Percentiles rank a stretch among this genome's conserved stretches.
phyloP scores from a whole-genome alignment of 129 eudicot genomes.

The Escallonia herrerae region DNA sequence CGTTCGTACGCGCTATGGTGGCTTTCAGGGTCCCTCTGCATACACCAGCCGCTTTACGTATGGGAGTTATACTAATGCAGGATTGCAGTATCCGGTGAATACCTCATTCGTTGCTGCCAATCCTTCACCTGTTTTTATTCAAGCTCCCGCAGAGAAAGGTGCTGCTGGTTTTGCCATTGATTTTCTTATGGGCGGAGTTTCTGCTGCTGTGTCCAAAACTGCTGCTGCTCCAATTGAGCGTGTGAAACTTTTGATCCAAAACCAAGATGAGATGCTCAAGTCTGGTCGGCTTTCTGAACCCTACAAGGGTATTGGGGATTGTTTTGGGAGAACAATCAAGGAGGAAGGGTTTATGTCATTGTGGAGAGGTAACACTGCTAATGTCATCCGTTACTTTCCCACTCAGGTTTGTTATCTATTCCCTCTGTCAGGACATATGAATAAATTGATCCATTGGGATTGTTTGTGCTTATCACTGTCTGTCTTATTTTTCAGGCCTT shows the following conservation, averaged over 20 bases:
- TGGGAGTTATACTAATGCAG: constrained; percentile 24
- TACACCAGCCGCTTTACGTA: constrained; percentile 20
- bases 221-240: constrained; percentile 22
- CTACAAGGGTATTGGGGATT: constrained; percentile 14
- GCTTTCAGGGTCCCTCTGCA: constrained; percentile 14
- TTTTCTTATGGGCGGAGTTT: constrained; percentile 18
- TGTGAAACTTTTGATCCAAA: constrained; percentile 13
- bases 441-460: background rate
- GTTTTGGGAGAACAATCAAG: constrained; percentile 12
- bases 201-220: constrained; percentile 18
- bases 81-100: constrained; percentile 21
- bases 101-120: constrained; percentile 2
- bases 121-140: constrained; percentile 12
- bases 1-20: constrained; percentile 22
- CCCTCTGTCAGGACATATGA: background rate
- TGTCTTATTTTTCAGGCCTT: constrained; percentile 1
- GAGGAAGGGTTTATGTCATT: constrained; percentile 11
- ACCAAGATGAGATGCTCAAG: constrained; percentile 18
- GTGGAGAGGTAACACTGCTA: constrained; percentile 18
- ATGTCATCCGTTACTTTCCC: constrained; percentile 18
- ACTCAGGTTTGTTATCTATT: constrained; percentile 3
- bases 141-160: constrained; percentile 18
- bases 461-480: background rate
- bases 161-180: constrained; percentile 12
- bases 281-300: constrained; percentile 17